Evolutionary conservation across 768 basidiomycete genomes (phyloP).

Genomic region (Suillus clintonianus): DNA sequence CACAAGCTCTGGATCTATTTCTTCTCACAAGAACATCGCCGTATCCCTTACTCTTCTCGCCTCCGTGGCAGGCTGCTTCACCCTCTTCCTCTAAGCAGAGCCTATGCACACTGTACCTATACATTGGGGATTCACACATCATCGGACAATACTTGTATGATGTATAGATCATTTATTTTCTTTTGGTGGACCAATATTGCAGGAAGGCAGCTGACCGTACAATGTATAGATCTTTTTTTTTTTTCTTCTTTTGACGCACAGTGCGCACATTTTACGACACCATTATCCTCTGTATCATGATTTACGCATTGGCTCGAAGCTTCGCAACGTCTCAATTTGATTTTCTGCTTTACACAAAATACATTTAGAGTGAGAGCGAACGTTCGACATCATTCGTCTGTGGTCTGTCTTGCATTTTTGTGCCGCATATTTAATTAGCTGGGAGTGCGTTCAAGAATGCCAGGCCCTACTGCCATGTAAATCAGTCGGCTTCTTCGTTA

Average conservation of each 20-base stretch:
- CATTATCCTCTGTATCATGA: not conserved
- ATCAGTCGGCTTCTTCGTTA: too few species aligned
- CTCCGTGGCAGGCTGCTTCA: slow-evolving; percentile 5
- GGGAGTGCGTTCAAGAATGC: not conserved
- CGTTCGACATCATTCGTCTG: not conserved
- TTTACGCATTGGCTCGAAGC: not conserved
- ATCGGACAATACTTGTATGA: not conserved
- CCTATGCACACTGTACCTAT: not conserved
- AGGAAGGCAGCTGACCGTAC: not conserved
- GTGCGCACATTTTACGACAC: not conserved
- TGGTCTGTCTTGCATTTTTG: too few species aligned
- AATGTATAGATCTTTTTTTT: not conserved
- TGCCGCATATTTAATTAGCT: too few species aligned
- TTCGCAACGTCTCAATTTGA: not conserved
- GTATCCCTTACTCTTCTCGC: slow-evolving; percentile 10
- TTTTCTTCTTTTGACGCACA: not conserved
- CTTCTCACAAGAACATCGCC: slow-evolving; percentile 10
- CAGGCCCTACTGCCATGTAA: too few species aligned
- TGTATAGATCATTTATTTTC: not conserved
- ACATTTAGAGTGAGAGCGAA: not conserved
- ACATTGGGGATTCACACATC: not conserved
- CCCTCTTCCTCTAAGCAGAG: not conserved
- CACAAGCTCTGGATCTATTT: not conserved
- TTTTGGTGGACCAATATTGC: not conserved
- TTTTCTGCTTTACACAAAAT: too few species aligned